phyloP scores from a whole-genome alignment of 1,139 yeast species.

The Candida frijolesensis region DNA sequence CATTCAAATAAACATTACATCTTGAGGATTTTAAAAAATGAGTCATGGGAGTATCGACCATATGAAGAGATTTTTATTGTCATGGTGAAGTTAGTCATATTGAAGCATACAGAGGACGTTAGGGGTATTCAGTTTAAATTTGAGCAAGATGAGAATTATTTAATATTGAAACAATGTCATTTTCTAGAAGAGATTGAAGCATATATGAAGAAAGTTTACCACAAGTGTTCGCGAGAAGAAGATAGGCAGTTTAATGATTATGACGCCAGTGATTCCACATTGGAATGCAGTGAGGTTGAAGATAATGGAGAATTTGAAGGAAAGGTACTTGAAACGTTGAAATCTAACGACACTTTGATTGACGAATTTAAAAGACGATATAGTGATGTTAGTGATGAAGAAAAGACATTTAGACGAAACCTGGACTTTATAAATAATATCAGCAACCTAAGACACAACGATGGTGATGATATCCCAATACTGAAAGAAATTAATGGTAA shows the following conservation, averaged over 20 bases:
- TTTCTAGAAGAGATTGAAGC: constrained; percentile 30
- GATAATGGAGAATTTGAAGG: constrained; percentile 10
- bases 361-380: constrained; percentile 13
- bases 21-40: constrained; percentile 5
- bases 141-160: constrained; percentile 34
- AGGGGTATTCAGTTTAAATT: constrained; percentile 21
- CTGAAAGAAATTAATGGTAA: background rate
- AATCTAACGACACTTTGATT: constrained; percentile 16
- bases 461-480: constrained; percentile 16
- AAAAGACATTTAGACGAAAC: constrained; percentile 5
- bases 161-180: constrained; percentile 29
- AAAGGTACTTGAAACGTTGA: constrained; percentile 11
- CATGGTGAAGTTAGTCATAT: constrained; percentile 27
- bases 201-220: constrained; percentile 23
- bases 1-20: constrained; percentile 6
- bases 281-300: constrained; percentile 16
- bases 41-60: constrained; percentile 3
- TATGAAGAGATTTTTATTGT: constrained; percentile 38
- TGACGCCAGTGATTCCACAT: constrained; percentile 17
- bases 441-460: constrained; percentile 39
- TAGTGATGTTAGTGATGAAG: constrained; percentile 13
- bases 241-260: background rate
- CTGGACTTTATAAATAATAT: constrained; percentile 21
- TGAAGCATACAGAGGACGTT: constrained; percentile 21
- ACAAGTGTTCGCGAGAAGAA: background rate